Conservation (phyloP, 225 moss, liverwort and hornwort species). For the Sphagnum tenellum region DNA sequence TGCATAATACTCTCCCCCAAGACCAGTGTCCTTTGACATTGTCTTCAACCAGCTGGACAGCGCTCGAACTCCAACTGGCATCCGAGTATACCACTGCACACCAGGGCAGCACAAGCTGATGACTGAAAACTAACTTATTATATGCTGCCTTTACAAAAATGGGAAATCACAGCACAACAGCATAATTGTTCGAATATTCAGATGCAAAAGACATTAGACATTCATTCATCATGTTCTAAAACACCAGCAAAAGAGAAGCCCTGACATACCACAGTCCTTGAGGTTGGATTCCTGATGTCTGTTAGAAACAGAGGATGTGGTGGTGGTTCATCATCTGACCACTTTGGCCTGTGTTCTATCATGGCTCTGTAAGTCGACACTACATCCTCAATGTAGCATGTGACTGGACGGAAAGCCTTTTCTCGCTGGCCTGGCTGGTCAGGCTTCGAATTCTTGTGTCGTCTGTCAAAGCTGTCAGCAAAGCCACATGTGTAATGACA, state of each 20-base stretch:
- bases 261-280: conserved; percentile 51
- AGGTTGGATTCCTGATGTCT: conserved; percentile 62
- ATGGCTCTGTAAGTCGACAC: conserved; percentile 51
- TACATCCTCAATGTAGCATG: conserved; percentile 63
- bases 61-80: conserved; percentile 57
- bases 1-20: conserved; percentile 60
- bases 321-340: conserved; percentile 63
- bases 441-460: conserved; percentile 44
- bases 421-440: conserved; percentile 37
- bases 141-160: too few species aligned
- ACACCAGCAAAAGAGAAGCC: too few species aligned
- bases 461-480: conserved; percentile 44
- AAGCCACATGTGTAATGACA: too few species aligned
- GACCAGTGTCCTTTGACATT: conserved; percentile 63
- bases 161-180: too few species aligned
- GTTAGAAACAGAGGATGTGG: conserved; percentile 57
- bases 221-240: too few species aligned
- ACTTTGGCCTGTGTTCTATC: conserved; percentile 57
- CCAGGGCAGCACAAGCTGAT: not conserved
- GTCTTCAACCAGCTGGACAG: conserved; percentile 61
- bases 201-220: too few species aligned
- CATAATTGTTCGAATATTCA: too few species aligned
- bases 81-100: conserved; percentile 56
- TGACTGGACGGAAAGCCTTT: conserved; percentile 46
- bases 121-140: too few species aligned